Base-by-base conservation (phyloP, 345 rosid genomes). In the Lepidium africanum region DNA sequence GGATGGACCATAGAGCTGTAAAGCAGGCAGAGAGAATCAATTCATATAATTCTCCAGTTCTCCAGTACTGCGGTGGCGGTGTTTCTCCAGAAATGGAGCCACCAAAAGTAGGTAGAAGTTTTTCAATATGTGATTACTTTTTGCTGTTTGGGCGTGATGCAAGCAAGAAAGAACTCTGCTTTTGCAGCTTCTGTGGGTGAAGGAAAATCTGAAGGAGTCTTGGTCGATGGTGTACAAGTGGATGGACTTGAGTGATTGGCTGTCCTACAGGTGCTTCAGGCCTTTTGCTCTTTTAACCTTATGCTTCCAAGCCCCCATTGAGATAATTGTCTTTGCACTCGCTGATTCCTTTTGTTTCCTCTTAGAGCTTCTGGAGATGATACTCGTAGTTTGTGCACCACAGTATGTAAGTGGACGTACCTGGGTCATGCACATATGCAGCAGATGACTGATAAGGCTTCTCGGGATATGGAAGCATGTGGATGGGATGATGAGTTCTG, bases 341-440 rank as follows among this genome's bases (percentile, higher is more conserved):
- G 0, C 50, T 76, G 67, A 70, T 70, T 64, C 3, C 1, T 48
- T 42, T 12, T 36, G 40, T 40, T 60, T 72, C 50, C 32, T 63
- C 66, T 21, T 67, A 93, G 97, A 81, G 99, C 97, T 78, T 87
- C 99, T 14, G 97, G 91, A 59, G 99, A 91, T 71, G 99, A 91
- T 77, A 91, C 96, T 0, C 87, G 97, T 52, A 94, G 99, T 76
- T 82, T 94, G 59, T 94, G 99, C 85, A 87, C 99, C 69, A 83
- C 91, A 56, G 95, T 91, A 15, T 94, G 99, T 81, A 94, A 94
- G 76, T 91, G 95, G 99, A 91, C 96, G 12, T 94, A 94, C 82
- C 97, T 94, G 80, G 99, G 97, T 70, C 99, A 94, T 82, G 99
- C 99, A n/a, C 99, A 94, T 71, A 87, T 90, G 97, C 85, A 87